Conservation (phyloP, 2,329 filamentous ascomycete genomes). For the Fusarium pseudograminearum region DNA sequence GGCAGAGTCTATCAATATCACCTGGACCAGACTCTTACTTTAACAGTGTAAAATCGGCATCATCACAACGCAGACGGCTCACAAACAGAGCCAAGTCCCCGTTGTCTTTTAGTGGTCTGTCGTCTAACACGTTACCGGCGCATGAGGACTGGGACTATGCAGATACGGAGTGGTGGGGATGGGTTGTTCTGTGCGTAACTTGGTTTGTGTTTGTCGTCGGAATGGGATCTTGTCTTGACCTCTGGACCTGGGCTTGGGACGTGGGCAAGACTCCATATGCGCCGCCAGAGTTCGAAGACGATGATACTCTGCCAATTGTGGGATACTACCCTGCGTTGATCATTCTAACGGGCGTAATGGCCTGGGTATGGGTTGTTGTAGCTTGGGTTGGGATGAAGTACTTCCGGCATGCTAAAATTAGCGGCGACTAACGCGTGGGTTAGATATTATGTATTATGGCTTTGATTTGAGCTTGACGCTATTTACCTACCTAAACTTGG, state of each 20-base stretch:
- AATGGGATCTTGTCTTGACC: conserved; percentile 93
- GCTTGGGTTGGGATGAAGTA: conserved; percentile 99
- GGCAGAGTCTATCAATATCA: conserved; percentile 60
- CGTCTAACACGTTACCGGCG: conserved; percentile 60
- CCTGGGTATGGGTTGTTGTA: conserved; percentile 97
- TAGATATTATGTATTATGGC: conserved; percentile 1
- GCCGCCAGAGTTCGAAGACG: conserved; percentile 93
- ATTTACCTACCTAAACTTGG: conserved; percentile 1
- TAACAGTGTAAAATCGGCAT: conserved; percentile 53
- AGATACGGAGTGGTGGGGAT: conserved; percentile 98
- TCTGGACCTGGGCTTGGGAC: conserved; percentile 99
- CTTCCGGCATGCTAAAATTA: conserved; percentile 95
- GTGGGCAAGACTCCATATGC: conserved; percentile 96
- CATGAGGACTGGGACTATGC: conserved; percentile 85
- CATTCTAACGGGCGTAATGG: conserved; percentile 94
- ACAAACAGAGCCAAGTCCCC: conserved; percentile 70
- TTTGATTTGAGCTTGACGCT: not conserved
- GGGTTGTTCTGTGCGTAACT: conserved; percentile 89
- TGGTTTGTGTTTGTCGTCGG: conserved; percentile 97
- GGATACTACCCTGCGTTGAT: conserved; percentile 97
- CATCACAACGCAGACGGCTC: conserved; percentile 60
- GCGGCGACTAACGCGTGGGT: conserved; percentile 62
- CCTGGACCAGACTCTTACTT: conserved; percentile 75
- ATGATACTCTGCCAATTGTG: conserved; percentile 92
- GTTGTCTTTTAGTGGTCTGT: conserved; percentile 66